Evolutionary conservation across 1,139 yeast species (phyloP).

Genomic region (Dujonia santamariae): DNA sequence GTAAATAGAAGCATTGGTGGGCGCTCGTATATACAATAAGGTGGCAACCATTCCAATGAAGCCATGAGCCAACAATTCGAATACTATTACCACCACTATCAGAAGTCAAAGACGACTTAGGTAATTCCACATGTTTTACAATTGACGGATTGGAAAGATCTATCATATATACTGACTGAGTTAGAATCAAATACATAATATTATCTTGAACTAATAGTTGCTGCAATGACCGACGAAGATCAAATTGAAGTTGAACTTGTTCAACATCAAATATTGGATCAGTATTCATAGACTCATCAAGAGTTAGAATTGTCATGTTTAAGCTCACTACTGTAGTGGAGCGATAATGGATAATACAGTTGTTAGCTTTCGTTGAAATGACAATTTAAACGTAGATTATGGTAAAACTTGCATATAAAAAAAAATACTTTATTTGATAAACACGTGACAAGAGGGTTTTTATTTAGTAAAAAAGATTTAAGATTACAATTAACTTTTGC

Average conservation of each 20-base stretch:
- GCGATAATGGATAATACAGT: too few species aligned
- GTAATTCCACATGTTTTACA: slow-evolving; percentile 26
- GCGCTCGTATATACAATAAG: slow-evolving; percentile 28
- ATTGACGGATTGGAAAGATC: slow-evolving; percentile 38
- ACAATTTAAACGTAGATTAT: too few species aligned
- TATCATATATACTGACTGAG: slow-evolving; percentile 23
- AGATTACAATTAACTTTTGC: too few species aligned
- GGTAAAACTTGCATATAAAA: too few species aligned
- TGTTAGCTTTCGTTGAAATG: too few species aligned
- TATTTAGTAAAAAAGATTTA: too few species aligned
- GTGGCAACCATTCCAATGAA: slow-evolving; percentile 38
- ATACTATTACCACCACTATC: slow-evolving; percentile 8
- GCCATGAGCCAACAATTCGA: slow-evolving; percentile 30
- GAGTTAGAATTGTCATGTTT: slow-evolving; percentile 2
- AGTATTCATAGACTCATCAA: slow-evolving; percentile 9
- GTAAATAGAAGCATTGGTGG: slow-evolving; percentile 28
- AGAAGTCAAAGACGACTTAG: slow-evolving; percentile 13
- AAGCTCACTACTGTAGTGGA: neutral
- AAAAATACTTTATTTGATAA: too few species aligned
- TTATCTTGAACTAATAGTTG: slow-evolving; percentile 29
- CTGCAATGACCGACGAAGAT: slow-evolving; percentile 24
- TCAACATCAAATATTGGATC: slow-evolving; percentile 35
- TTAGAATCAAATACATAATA: slow-evolving; percentile 32
- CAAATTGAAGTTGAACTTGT: slow-evolving; percentile 42
- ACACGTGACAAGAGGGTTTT: too few species aligned